Evolutionary conservation across 2,329 filamentous ascomycete species (phyloP).

Genomic region (Pseudocercospora cruenta): DNA sequence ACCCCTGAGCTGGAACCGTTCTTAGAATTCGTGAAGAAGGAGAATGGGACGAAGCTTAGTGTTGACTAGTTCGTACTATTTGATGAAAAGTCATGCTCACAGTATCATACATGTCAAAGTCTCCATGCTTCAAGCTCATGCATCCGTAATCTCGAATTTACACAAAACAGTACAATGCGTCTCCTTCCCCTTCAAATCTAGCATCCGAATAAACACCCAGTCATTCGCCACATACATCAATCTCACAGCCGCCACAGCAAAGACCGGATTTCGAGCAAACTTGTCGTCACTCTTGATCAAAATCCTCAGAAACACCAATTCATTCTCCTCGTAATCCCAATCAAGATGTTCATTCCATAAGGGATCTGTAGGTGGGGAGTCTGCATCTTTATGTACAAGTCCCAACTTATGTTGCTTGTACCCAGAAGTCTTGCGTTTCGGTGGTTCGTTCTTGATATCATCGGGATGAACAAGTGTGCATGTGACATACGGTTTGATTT

Average conservation of each 20-base stretch:
- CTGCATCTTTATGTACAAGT: constrained; percentile 62
- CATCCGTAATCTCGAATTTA: constrained; percentile 61
- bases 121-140: background rate
- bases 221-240: constrained; percentile 59
- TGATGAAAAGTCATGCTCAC: background rate
- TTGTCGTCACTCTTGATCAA: constrained; percentile 69
- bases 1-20: constrained; percentile 31
- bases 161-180: constrained; percentile 66
- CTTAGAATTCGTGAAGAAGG: constrained; percentile 34
- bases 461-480: constrained; percentile 66
- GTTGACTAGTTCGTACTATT: too few species aligned
- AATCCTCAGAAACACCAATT: constrained; percentile 66
- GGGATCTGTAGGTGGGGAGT: constrained; percentile 63
- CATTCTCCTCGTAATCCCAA: constrained; percentile 71
- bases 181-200: constrained; percentile 67
- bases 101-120: background rate
- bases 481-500: constrained; percentile 67
- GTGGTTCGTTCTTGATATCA: constrained; percentile 51
- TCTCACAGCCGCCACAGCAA: constrained; percentile 64
- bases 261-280: constrained; percentile 64
- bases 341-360: constrained; percentile 68
- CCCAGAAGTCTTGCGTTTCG: constrained; percentile 64
- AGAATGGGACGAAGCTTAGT: constrained; percentile 30
- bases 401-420: constrained; percentile 65
- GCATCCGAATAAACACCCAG: constrained; percentile 67